Base-by-base conservation (phyloP, 192 early-diverging fungal genomes). In the Rhizophagus clarus region DNA sequence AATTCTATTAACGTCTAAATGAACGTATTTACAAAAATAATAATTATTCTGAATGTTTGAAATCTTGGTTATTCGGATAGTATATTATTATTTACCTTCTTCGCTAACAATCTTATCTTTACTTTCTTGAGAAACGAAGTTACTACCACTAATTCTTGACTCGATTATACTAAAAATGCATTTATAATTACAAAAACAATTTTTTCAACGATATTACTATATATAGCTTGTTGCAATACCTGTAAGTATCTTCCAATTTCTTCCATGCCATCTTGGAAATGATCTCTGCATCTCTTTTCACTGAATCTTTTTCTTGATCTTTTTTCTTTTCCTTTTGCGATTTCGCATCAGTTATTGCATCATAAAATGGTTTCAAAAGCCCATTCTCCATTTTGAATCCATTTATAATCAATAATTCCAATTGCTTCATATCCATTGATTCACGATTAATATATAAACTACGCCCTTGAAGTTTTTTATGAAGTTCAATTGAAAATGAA, bases 211-310 rank as follows among this genome's bases (percentile, higher is more conserved):
- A 40, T 8, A 7, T n/a, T 32, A n/a, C 45, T 37, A 40, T 40
- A 40, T 22, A 40, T 34, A n/a, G 1, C 0, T 32, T 9, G 24
- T 26, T 11, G 14, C 4, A n/a, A n/a, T 76, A 76, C 74, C 74
- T 76, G n/a, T 76, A 75, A 22, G 29, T 17, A 20, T 61, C 32
- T 60, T 34, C 62, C 40, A 76, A 76, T 2, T 12, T 37, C 14
- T 37, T 47, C 74, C 49, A 62, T 10, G 17, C 29, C 32, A 76
- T 61, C 11, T 40, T 63, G 22, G 24, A 6, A 17, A 76, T 40
- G 11, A 62, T 34, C 62, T 60, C 60, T 26, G 32, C 74, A 32
- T 76, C 31, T 51, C n/a, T 40, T 17, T 49, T 74, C n/a, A 74
- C 26, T 17, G 10, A 11, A 9, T 47, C 47, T 12, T 28, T 74